Percentiles rank a stretch among this genome's conserved stretches.
Evolutionary conservation across 805 yeast species (phyloP).

Genomic region (Cyberlindnera mycetangii): DNA sequence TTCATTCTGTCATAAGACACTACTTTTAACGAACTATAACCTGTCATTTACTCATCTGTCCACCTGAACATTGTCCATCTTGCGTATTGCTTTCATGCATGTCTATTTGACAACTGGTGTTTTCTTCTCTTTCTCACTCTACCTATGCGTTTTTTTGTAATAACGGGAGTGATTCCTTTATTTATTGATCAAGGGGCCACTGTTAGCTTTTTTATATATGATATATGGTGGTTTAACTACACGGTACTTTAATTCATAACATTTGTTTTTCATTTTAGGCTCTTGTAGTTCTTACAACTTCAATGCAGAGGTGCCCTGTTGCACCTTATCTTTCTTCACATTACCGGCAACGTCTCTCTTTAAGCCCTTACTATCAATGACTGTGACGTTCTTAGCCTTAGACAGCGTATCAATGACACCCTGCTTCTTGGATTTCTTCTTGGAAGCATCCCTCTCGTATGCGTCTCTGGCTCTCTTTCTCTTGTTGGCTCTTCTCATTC

Average conservation of each 20-base stretch:
- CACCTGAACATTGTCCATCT: neutral
- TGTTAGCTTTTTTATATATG: no score
- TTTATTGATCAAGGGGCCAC: neutral
- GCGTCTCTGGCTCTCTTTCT: conserved; percentile 65
- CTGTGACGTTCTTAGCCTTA: conserved; percentile 72
- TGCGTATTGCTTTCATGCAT: neutral
- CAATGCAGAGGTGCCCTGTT: conserved; percentile 24
- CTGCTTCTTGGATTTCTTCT: conserved; percentile 53
- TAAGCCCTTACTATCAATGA: conserved; percentile 74
- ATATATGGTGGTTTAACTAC: neutral
- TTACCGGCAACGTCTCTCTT: conserved; percentile 72
- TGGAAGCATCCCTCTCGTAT: conserved; percentile 33
- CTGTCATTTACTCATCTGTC: neutral
- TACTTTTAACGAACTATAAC: neutral
- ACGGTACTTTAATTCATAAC: neutral
- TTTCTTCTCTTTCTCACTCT: neutral
- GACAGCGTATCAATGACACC: conserved; percentile 67
- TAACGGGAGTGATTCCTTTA: neutral
- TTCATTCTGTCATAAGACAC: neutral
- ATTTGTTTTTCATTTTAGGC: conserved; percentile 1
- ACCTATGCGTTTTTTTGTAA: neutral
- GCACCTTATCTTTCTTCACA: conserved; percentile 41
- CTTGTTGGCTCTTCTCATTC: conserved; percentile 83
- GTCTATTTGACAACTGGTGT: neutral
- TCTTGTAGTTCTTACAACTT: conserved; percentile 17